Evolutionary conservation across 768 basidiomycete genomes (phyloP).

Genomic region (Chiua virens): DNA sequence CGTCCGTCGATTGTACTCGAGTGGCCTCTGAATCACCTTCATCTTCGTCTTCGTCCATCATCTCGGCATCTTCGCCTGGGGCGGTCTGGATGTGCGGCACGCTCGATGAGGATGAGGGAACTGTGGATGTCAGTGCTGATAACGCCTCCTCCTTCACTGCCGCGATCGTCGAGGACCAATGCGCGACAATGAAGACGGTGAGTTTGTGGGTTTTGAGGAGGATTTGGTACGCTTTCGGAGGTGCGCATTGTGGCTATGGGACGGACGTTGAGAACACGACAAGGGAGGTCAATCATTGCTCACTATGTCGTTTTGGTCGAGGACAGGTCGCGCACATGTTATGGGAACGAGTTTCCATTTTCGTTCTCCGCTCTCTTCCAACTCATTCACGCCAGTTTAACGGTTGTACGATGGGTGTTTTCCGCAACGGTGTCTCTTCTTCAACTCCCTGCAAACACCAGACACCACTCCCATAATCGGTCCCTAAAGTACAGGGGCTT

Average conservation of each 20-base stretch:
- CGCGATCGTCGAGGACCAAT: constrained; percentile 53
- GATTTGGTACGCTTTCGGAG: constrained; percentile 65
- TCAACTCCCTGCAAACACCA: constrained; percentile 58
- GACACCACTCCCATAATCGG: constrained; percentile 59
- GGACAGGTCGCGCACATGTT: no score
- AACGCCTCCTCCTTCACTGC: constrained; percentile 64
- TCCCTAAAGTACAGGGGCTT: constrained; percentile 84
- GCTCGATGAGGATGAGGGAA: constrained; percentile 30
- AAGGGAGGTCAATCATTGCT: neutral
- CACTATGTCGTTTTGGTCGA: constrained; percentile 20
- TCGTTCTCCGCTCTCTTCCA: constrained; percentile 17
- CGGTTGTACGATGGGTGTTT: constrained; percentile 48
- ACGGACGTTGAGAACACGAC: neutral
- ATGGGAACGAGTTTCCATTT: constrained; percentile 25
- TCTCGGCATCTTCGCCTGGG: constrained; percentile 28
- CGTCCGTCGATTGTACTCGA: constrained; percentile 34
- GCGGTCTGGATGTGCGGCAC: constrained; percentile 32
- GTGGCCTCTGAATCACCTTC: constrained; percentile 33
- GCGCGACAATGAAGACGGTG: constrained; percentile 58
- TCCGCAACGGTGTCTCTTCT: constrained; percentile 48
- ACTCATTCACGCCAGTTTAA: constrained; percentile 11
- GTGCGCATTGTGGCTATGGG: constrained; percentile 49
- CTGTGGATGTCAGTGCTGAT: constrained; percentile 55
- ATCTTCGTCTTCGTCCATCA: constrained; percentile 13
- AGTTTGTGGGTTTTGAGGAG: constrained; percentile 74